A percentile compares a stretch with the other conserved stretches of the same genome.
These are phyloP conservation scores for Sicyos edulis DNA, from an alignment of 306 rosid genomes.

Conservation along the genomic window DNA sequence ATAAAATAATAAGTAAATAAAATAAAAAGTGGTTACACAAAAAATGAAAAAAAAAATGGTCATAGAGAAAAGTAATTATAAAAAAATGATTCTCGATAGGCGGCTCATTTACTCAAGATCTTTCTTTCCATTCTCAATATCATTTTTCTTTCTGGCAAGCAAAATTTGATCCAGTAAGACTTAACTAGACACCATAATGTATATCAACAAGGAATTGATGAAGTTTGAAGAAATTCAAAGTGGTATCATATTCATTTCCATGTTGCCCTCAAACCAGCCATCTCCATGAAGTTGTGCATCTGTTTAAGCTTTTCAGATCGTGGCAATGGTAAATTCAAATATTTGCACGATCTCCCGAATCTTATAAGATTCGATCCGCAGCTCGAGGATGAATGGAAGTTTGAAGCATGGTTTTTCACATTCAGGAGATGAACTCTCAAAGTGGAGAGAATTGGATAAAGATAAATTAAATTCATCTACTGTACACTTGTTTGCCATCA, in stretches of 20 bases:
- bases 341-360: neutral
- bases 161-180: neutral
- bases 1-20: too few relatives aligned
- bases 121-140: too few relatives aligned
- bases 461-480: neutral
- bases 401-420: too few relatives aligned
- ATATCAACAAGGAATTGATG: neutral
- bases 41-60: too few relatives aligned
- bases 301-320: neutral
- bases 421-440: too few relatives aligned
- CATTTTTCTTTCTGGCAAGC: too few relatives aligned
- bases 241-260: neutral
- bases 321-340: neutral
- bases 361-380: neutral
- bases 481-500: slow-evolving; percentile 34
- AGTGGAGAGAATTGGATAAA: neutral
- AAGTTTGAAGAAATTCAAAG: neutral
- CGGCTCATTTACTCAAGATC: too few relatives aligned
- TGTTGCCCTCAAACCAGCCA: neutral
- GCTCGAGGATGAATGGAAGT: too few relatives aligned
- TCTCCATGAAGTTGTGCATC: neutral
- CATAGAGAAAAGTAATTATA: too few relatives aligned
- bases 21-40: too few relatives aligned
- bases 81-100: too few relatives aligned
- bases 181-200: neutral